phyloP scores from a whole-genome alignment of 2,329 filamentous ascomycete genomes.

The Diaporthe sp. region DNA sequence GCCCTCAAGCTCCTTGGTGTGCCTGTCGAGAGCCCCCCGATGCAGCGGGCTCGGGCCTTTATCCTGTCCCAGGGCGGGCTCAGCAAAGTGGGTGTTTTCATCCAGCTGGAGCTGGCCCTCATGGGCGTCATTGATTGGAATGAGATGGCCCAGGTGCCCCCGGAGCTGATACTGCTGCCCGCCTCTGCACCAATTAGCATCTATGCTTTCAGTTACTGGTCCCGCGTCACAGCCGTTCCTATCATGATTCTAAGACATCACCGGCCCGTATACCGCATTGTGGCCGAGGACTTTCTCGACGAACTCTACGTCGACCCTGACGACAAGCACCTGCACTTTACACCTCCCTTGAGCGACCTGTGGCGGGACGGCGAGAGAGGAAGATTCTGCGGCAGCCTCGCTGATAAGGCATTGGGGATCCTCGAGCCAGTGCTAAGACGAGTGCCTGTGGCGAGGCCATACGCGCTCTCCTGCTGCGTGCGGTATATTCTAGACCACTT shows the following conservation, averaged over 20 bases:
- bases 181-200: slow-evolving; percentile 4
- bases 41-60: background rate
- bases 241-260: slow-evolving; percentile 2
- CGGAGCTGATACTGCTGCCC: background rate
- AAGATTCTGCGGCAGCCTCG: slow-evolving; percentile 9
- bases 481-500: slow-evolving; percentile 45
- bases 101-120: background rate
- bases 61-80: background rate
- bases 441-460: slow-evolving; percentile 34
- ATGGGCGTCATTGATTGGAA: slow-evolving; percentile 3
- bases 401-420: slow-evolving; percentile 1
- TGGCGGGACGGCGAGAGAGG: background rate
- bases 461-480: slow-evolving; percentile 48
- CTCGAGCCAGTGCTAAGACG: slow-evolving; percentile 10
- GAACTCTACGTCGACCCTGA: background rate
- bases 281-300: background rate
- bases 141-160: slow-evolving; percentile 12
- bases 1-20: slow-evolving; percentile 13
- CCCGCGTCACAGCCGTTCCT: background rate
- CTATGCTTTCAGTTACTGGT: slow-evolving; percentile 7
- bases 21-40: background rate
- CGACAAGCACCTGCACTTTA: background rate
- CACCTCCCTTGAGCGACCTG: background rate
- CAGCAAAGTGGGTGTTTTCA: background rate
- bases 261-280: background rate